These are phyloP conservation scores for Paramecium sonneborni DNA, from an alignment of 73 alveolate species.

Conservation along the genomic window DNA sequence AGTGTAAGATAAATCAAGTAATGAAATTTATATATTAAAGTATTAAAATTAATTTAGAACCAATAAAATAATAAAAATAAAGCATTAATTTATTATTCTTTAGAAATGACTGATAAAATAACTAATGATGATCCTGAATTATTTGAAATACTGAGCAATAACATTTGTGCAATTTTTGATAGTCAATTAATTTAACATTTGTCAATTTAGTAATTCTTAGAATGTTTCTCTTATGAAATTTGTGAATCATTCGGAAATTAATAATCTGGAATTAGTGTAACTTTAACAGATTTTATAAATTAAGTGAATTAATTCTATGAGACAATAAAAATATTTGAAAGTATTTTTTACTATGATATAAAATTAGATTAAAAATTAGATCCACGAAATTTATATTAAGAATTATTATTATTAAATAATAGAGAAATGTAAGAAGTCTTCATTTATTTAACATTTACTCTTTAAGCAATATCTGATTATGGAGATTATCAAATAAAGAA, in stretches of 20 bases:
- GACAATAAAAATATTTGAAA: background rate
- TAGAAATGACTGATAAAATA: background rate
- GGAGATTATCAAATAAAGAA: background rate
- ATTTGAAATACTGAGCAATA: background rate
- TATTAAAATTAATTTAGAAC: background rate
- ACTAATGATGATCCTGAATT: background rate
- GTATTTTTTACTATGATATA: background rate
- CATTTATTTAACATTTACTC: background rate
- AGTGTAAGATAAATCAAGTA: background rate
- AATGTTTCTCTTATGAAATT: background rate
- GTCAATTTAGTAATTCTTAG: background rate
- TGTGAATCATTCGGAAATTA: constrained; percentile 2
- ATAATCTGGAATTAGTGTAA: background rate
- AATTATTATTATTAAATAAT: background rate
- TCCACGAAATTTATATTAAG: background rate
- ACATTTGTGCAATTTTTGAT: background rate
- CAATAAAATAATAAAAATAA: background rate
- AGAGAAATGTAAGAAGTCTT: background rate
- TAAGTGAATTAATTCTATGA: background rate
- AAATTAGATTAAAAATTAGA: background rate
- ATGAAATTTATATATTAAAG: background rate
- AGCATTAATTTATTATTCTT: background rate
- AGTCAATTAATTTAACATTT: background rate
- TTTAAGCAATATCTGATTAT: background rate
- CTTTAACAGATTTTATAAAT: background rate